phyloP scores from a whole-genome alignment of 441 rosid genomes.

The Caryocar brasiliense region DNA sequence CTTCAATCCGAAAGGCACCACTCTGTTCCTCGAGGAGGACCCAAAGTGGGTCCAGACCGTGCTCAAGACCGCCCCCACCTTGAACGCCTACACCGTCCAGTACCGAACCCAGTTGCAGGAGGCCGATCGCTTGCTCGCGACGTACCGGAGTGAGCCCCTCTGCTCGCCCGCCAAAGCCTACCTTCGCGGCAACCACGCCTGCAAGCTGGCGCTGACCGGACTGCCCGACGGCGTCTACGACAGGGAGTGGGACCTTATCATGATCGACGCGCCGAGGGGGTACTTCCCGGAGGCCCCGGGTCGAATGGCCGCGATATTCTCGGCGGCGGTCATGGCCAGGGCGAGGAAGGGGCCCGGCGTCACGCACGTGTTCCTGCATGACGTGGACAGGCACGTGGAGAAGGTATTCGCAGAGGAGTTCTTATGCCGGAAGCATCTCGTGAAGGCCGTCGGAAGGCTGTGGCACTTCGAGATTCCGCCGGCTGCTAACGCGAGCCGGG shows the following conservation, averaged over 20 bases:
- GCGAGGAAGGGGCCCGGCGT: slow-evolving; percentile 35
- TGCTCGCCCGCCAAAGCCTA: slow-evolving; percentile 40
- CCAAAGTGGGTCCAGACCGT: slow-evolving; percentile 63
- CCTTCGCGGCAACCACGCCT: slow-evolving; percentile 35
- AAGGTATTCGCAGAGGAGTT: slow-evolving; percentile 44
- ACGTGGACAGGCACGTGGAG: slow-evolving; percentile 51
- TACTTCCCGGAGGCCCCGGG: slow-evolving; percentile 58
- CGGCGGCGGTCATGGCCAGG: slow-evolving; percentile 57
- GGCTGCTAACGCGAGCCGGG: slow-evolving; percentile 10
- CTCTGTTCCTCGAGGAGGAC: slow-evolving; percentile 79
- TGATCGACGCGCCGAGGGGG: slow-evolving; percentile 68
- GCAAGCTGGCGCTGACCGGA: slow-evolving; percentile 47
- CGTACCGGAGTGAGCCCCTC: slow-evolving; percentile 35
- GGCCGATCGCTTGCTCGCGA: slow-evolving; percentile 40
- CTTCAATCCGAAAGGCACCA: slow-evolving; percentile 63
- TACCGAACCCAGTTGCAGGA: slow-evolving; percentile 60
- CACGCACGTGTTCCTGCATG: slow-evolving; percentile 55
- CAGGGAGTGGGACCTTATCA: slow-evolving; percentile 56
- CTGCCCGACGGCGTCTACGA: slow-evolving; percentile 48
- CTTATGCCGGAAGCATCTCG: slow-evolving; percentile 35
- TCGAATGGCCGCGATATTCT: slow-evolving; percentile 60
- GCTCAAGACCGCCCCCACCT: slow-evolving; percentile 33
- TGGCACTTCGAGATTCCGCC: slow-evolving; percentile 60
- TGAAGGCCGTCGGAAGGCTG: slow-evolving; percentile 33
- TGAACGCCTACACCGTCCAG: slow-evolving; percentile 47